phyloP scores from a whole-genome alignment of 495 filamentous ascomycete genomes.

The Sporormia fimetaria region DNA sequence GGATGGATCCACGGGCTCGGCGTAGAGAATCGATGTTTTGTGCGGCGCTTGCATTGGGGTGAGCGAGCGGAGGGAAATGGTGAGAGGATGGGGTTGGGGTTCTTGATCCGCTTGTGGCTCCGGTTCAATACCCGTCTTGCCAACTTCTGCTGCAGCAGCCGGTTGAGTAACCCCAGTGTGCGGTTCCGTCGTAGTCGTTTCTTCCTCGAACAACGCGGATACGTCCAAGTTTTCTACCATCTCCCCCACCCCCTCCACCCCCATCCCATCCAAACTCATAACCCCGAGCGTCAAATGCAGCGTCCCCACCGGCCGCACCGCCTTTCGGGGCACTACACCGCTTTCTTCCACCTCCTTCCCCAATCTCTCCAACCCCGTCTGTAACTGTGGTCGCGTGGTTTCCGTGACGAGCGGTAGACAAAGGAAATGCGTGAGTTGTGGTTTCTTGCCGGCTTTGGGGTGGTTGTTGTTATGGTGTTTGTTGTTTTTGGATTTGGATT shows the following conservation, averaged over 20 bases:
- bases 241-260: conserved; percentile 47
- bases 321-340: conserved; percentile 25
- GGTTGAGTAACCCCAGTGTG: not conserved
- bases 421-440: conserved; percentile 74
- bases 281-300: conserved; percentile 81
- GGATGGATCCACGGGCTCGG: conserved; percentile 45
- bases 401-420: conserved; percentile 66
- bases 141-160: not conserved
- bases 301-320: conserved; percentile 66
- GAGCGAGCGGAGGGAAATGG: conserved; percentile 24
- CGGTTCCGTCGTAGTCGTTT: conserved; percentile 1
- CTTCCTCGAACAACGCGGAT: not conserved
- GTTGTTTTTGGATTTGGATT: conserved; percentile 2
- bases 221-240: conserved; percentile 36
- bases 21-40: conserved; percentile 45
- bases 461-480: too few relatives aligned
- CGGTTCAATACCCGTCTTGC: not conserved
- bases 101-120: conserved; percentile 8
- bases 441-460: conserved; percentile 26
- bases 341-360: conserved; percentile 38
- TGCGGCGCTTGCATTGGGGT: conserved; percentile 31
- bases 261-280: conserved; percentile 57
- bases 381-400: conserved; percentile 51
- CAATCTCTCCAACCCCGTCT: conserved; percentile 49
- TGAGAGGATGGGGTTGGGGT: conserved; percentile 24